Conservation (phyloP, 257 asterid genomes). For the Primulina huaijiensis region DNA sequence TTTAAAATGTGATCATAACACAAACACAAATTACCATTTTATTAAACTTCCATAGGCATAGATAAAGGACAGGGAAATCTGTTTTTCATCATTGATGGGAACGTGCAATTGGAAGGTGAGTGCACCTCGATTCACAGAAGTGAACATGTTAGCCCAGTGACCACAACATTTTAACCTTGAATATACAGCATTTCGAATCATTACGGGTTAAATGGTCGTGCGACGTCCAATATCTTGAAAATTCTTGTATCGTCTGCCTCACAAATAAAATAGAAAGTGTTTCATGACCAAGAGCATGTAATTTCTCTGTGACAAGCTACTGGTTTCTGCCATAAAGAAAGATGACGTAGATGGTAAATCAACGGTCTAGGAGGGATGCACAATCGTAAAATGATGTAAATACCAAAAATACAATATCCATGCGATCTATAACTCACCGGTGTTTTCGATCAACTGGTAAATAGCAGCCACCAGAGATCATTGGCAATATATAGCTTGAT, state of each 20-base stretch:
- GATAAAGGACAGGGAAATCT: too few relatives aligned
- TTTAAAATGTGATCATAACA: too few relatives aligned
- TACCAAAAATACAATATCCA: not conserved
- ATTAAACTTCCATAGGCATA: too few relatives aligned
- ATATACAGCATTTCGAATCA: conserved; percentile 18
- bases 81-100: too few relatives aligned
- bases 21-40: too few relatives aligned
- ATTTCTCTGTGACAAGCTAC: not conserved
- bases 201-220: conserved; percentile 11
- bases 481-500: conserved; percentile 70
- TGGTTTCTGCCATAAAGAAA: not conserved
- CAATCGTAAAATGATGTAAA: not conserved
- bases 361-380: not conserved
- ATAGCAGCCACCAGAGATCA: conserved; percentile 34
- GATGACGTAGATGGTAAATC: not conserved
- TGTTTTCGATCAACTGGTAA: conserved; percentile 20
- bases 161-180: not conserved
- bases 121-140: conserved; percentile 20
- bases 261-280: conserved; percentile 20
- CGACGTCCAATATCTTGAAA: conserved; percentile 19
- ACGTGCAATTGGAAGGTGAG: not conserved
- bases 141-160: conserved; percentile 4
- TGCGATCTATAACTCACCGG: conserved; percentile 33
- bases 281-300: conserved; percentile 23
- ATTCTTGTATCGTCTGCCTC: conserved; percentile 24